Conservation (phyloP, 805 yeast genomes). For the Candida qinlingensis region DNA sequence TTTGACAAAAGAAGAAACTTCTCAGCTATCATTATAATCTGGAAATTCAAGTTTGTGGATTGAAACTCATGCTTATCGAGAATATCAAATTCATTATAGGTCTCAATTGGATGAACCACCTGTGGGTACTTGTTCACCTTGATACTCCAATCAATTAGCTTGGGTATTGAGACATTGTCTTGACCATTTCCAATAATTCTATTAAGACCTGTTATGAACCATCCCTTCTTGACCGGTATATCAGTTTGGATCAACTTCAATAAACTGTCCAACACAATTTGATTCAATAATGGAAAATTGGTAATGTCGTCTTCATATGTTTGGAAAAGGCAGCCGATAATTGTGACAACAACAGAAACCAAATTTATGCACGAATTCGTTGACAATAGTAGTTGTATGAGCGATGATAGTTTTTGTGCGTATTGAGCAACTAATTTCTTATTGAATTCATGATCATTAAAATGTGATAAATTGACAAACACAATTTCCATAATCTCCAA, state of each 20-base stretch:
- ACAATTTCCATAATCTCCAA: slow-evolving; percentile 54
- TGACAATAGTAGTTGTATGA: slow-evolving; percentile 37
- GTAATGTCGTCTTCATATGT: slow-evolving; percentile 12
- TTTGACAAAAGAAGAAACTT: slow-evolving; percentile 24
- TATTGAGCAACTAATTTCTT: slow-evolving; percentile 2
- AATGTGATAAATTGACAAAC: slow-evolving; percentile 11
- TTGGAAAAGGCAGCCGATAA: slow-evolving; percentile 39
- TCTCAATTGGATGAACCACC: slow-evolving; percentile 13
- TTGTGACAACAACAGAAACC: slow-evolving; percentile 47
- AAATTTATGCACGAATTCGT: slow-evolving; percentile 48
- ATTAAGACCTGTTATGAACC: slow-evolving; percentile 49
- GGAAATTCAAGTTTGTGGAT: slow-evolving; percentile 36
- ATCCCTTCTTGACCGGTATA: slow-evolving; percentile 33
- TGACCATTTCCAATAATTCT: slow-evolving; percentile 46
- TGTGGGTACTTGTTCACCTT: slow-evolving; percentile 8
- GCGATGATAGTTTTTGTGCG: slow-evolving; percentile 21
- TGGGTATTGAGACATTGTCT: slow-evolving; percentile 26
- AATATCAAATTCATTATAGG: slow-evolving; percentile 13
- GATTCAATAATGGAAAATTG: slow-evolving; percentile 9
- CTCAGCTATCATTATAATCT: slow-evolving; percentile 47
- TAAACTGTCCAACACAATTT: slow-evolving; percentile 25
- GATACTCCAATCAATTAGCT: slow-evolving; percentile 31
- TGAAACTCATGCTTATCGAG: slow-evolving; percentile 39
- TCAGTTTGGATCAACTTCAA: slow-evolving; percentile 37
- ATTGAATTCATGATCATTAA: slow-evolving; percentile 9